A percentile compares a stretch with the other conserved stretches of the same genome.
Evolutionary conservation across 352 stramenopile genomes (phyloP).

Genomic region (Pseudoperonospora humuli): DNA sequence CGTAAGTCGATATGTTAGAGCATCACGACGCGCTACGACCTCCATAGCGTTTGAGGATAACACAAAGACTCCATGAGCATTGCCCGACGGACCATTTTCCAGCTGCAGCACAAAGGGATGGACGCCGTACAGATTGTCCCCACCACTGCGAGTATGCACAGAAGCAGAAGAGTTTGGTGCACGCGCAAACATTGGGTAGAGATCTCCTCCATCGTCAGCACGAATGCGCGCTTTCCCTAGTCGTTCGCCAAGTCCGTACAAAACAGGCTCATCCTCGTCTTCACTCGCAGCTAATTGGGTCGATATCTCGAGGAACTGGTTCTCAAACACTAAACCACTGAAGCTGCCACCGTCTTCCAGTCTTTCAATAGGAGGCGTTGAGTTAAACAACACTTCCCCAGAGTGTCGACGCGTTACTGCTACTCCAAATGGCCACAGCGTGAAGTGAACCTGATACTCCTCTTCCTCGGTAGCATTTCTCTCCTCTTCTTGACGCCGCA

Average conservation of each 20-base stretch:
- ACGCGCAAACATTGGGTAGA: constrained; percentile 65
- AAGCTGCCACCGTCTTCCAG: constrained; percentile 22
- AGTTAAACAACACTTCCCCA: constrained; percentile 78
- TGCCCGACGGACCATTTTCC: constrained; percentile 32
- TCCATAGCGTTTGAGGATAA: constrained; percentile 85
- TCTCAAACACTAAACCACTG: constrained; percentile 70
- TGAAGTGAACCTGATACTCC: constrained; percentile 57
- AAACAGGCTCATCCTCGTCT: constrained; percentile 22
- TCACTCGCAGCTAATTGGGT: constrained; percentile 35
- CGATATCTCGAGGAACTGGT: constrained; percentile 85
- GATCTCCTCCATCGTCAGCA: constrained; percentile 37
- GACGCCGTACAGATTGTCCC: constrained; percentile 72
- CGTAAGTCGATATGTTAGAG: constrained; percentile 70
- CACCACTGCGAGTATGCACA: constrained; percentile 25
- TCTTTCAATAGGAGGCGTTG: constrained; percentile 45
- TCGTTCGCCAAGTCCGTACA: constrained; percentile 77
- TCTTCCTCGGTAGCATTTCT: background rate
- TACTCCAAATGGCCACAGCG: constrained; percentile 57
- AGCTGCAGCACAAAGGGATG: constrained; percentile 74
- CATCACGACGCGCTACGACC: constrained; percentile 47
- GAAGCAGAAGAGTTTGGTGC: constrained; percentile 15
- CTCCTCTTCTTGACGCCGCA: constrained; percentile 2
- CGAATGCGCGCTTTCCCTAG: constrained; percentile 32
- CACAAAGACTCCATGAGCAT: constrained; percentile 71
- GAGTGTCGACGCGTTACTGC: constrained; percentile 48